phyloP scores from a whole-genome alignment of 2,329 filamentous ascomycete genomes.

The Alternaria burnsii region DNA sequence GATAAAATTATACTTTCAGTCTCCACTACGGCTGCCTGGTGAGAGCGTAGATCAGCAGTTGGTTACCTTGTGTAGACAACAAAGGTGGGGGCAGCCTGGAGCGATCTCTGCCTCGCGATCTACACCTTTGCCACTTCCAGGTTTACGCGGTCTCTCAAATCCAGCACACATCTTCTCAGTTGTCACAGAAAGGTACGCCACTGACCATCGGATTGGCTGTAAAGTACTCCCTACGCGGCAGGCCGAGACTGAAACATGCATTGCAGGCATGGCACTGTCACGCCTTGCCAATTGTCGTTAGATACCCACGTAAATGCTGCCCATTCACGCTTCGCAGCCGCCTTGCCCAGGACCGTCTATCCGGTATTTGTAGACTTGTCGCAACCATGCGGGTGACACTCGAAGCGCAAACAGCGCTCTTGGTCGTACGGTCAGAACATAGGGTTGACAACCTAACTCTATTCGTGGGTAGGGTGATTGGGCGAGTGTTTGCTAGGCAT shows the following conservation, averaged over 20 bases:
- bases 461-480: constrained; percentile 2
- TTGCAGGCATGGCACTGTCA: background rate
- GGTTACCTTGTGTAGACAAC: background rate
- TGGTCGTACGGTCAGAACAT: background rate
- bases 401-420: background rate
- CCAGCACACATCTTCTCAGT: background rate
- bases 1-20: background rate
- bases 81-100: background rate
- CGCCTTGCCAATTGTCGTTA: constrained; percentile 8
- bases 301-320: constrained; percentile 5
- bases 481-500: constrained; percentile 5
- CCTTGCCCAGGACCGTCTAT: constrained; percentile 2
- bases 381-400: constrained; percentile 6
- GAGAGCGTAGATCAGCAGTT: background rate
- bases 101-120: background rate
- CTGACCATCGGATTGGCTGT: constrained; percentile 3
- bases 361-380: constrained; percentile 5
- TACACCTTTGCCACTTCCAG: constrained; percentile 8
- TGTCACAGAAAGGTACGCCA: constrained; percentile 3
- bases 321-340: constrained; percentile 11
- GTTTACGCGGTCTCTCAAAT: background rate
- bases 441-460: background rate
- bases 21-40: background rate
- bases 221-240: background rate
- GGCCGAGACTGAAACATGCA: background rate